Percentiles rank a stretch among this genome's conserved stretches.
Conservation (phyloP, 257 asterid species). For the Gardenia jasminoides region DNA sequence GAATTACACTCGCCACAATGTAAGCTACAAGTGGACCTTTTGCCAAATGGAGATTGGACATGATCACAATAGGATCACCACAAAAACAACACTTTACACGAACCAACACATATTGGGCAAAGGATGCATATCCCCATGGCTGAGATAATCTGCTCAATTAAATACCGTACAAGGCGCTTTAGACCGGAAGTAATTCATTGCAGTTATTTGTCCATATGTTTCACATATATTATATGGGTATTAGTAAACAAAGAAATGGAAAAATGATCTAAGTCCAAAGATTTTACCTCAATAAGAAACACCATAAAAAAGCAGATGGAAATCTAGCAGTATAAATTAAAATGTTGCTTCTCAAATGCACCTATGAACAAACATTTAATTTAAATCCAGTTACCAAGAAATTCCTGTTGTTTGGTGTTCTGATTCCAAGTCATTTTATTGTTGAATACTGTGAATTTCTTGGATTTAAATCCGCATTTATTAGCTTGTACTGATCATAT, state of each 20-base stretch:
- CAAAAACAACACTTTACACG: too few species aligned
- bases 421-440: neutral
- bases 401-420: neutral
- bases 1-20: too few species aligned
- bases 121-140: too few species aligned
- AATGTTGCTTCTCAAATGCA: neutral
- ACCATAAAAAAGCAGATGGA: neutral
- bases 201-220: neutral
- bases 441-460: neutral
- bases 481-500: neutral
- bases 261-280: too few species aligned
- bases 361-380: neutral
- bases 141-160: too few species aligned
- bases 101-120: too few species aligned
- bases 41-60: too few species aligned
- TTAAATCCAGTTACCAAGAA: neutral
- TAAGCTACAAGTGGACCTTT: too few species aligned
- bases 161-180: too few species aligned
- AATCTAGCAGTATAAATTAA: neutral
- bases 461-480: neutral
- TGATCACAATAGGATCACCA: too few species aligned
- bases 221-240: neutral
- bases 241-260: neutral
- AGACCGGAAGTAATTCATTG: too few species aligned
- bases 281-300: too few species aligned